Conservation (phyloP, 1,284 basidiomycete species). For the Quambalaria eucalypti region DNA sequence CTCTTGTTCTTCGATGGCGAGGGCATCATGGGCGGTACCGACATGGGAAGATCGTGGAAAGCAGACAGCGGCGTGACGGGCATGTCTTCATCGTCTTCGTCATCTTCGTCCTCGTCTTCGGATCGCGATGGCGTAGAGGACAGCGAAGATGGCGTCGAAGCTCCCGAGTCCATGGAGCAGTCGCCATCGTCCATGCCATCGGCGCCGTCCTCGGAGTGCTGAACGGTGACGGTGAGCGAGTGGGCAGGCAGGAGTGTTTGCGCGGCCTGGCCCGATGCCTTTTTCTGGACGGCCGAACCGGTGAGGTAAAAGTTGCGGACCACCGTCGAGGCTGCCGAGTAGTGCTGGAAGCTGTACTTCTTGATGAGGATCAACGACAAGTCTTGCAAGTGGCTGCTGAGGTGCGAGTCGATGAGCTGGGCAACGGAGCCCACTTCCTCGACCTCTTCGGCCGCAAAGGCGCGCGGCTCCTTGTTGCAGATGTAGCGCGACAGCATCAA, state of each 20-base stretch:
- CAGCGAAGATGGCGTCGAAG: conserved; percentile 32
- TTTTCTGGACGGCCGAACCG: not conserved
- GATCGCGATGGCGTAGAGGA: conserved; percentile 42
- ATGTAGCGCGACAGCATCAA: conserved; percentile 80
- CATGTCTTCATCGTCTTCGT: conserved; percentile 42
- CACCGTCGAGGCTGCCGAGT: conserved; percentile 82
- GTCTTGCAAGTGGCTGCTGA: conserved; percentile 74
- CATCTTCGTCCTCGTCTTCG: conserved; percentile 15
- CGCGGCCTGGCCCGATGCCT: not conserved
- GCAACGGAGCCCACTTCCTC: conserved; percentile 58
- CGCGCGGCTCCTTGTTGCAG: conserved; percentile 35
- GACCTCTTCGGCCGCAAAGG: conserved; percentile 7
- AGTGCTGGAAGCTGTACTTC: conserved; percentile 93
- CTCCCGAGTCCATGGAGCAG: conserved; percentile 8
- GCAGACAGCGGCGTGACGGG: conserved; percentile 44
- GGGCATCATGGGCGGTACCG: not conserved
- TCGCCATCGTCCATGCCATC: conserved; percentile 19
- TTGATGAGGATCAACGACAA: conserved; percentile 88
- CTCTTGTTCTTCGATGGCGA: not conserved
- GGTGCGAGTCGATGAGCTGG: conserved; percentile 70
- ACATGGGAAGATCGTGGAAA: conserved; percentile 33
- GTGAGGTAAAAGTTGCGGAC: conserved; percentile 76
- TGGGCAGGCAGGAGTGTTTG: conserved; percentile 22
- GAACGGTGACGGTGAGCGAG: not conserved
- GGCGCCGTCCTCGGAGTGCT: conserved; percentile 15